Evolutionary conservation across 2,329 filamentous ascomycete species (phyloP).

Genomic region (Diplodia scrobiculata): DNA sequence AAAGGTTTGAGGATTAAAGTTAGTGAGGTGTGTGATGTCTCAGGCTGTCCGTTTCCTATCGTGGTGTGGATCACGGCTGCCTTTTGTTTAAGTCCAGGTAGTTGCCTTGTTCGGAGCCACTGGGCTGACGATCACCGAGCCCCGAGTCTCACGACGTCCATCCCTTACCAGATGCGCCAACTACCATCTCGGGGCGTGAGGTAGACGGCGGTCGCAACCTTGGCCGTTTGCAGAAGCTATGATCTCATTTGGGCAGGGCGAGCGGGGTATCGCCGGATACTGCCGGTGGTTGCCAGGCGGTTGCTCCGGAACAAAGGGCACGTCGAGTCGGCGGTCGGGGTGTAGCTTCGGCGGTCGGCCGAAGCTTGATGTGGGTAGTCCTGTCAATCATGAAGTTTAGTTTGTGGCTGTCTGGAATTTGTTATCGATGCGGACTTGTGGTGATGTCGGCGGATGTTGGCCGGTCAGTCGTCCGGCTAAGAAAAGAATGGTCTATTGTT

Average conservation of each 20-base stretch:
- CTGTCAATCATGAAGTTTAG: neutral
- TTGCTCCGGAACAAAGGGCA: neutral
- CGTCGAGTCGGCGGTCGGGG: no score
- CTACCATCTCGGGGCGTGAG: neutral
- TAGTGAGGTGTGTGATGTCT: neutral
- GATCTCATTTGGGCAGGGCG: neutral
- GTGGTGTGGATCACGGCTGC: conserved; percentile 1
- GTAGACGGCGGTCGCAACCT: neutral
- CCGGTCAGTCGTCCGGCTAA: neutral
- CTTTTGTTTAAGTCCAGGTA: conserved; percentile 3
- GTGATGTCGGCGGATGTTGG: neutral
- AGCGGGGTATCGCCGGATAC: conserved; percentile 6
- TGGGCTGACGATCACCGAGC: neutral
- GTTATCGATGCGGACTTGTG: neutral
- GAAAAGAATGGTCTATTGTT: neutral
- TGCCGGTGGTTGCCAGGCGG: neutral
- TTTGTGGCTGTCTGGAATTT: neutral
- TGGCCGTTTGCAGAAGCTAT: neutral
- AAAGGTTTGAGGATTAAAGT: neutral
- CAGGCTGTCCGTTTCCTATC: neutral
- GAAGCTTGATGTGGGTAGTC: conserved; percentile 2
- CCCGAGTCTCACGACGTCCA: neutral
- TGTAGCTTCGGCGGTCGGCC: neutral
- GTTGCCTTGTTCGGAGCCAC: neutral
- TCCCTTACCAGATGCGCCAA: neutral